These are phyloP conservation scores for Glebionis coronaria DNA, from an alignment of 129 eudicot genomes.

Conservation along the genomic window DNA sequence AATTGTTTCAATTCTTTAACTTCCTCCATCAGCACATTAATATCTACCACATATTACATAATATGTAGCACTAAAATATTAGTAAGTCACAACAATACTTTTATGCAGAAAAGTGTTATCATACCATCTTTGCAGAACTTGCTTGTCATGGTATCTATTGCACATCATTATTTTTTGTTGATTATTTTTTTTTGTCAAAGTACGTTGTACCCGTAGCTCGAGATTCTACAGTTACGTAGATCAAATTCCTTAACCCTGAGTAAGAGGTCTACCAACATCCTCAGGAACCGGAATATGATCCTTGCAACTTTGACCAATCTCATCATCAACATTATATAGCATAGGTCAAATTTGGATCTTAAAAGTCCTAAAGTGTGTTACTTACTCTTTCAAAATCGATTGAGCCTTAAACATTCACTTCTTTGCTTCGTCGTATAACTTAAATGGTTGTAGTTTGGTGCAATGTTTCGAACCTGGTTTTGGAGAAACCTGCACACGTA, in stretches of 20 bases:
- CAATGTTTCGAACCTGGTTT: constrained; percentile 86
- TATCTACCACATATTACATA: background rate
- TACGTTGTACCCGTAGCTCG: constrained; percentile 86
- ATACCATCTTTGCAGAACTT: constrained; percentile 74
- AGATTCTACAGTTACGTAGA: constrained; percentile 60
- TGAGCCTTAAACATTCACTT: constrained; percentile 74
- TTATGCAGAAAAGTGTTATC: background rate
- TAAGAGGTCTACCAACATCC: too few relatives aligned
- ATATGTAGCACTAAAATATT: background rate
- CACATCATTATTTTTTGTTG: constrained; percentile 77
- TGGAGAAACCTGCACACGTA: constrained; percentile 49
- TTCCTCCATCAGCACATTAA: constrained; percentile 68
- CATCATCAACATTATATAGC: too few relatives aligned
- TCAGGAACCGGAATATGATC: too few relatives aligned
- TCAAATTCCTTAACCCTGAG: too few relatives aligned
- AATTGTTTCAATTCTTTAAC: constrained; percentile 88
- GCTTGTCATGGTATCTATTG: constrained; percentile 87
- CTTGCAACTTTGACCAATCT: too few relatives aligned
- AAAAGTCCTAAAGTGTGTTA: background rate
- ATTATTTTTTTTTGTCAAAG: constrained; percentile 84
- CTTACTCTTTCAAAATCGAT: constrained; percentile 82
- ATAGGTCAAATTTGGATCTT: too few relatives aligned
- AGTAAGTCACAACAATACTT: background rate
- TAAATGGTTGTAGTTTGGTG: constrained; percentile 83
- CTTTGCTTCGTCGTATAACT: constrained; percentile 66